These are phyloP conservation scores for Mesotaenium endlicherianum DNA, from an alignment of 139 green algal genomes.

Conservation along the genomic window DNA sequence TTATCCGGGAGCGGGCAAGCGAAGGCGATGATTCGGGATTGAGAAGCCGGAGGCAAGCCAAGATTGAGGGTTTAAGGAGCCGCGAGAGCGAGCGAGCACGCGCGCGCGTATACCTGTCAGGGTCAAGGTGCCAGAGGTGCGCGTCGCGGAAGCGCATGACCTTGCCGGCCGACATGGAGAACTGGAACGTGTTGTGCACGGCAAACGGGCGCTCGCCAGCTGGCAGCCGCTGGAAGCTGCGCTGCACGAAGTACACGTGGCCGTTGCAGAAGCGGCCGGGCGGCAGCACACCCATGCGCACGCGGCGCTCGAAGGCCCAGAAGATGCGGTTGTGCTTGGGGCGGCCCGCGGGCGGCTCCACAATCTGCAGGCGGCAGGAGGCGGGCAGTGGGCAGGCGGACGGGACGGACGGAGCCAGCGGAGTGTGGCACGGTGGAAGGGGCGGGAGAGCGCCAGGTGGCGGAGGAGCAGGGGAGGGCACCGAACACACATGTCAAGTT, in stretches of 20 bases:
- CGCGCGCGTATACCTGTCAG: not conserved
- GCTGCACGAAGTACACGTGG: conserved; percentile 45
- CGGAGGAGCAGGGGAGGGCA: no score
- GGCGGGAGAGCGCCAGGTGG: no score
- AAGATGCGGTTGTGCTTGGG: conserved; percentile 18
- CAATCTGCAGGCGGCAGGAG: not conserved
- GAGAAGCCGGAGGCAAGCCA: no score
- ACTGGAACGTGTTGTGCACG: conserved; percentile 53
- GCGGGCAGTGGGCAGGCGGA: no score
- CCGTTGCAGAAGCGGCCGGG: conserved; percentile 24
- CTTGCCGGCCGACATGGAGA: conserved; percentile 25
- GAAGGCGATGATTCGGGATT: no score
- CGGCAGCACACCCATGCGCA: conserved; percentile 26
- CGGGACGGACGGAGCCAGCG: no score
- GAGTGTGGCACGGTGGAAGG: not conserved
- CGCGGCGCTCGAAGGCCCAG: not conserved
- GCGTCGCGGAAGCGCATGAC: conserved; percentile 31
- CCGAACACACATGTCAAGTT: no score
- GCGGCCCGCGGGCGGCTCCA: not conserved
- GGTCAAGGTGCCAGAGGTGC: conserved; percentile 36
- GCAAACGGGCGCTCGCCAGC: not conserved
- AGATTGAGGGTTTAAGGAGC: no score
- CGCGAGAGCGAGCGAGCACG: no score
- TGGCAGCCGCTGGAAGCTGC: not conserved
- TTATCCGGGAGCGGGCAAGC: no score